Evolutionary conservation across 805 yeast species (phyloP).

Genomic region (Yarrowia sp.): DNA sequence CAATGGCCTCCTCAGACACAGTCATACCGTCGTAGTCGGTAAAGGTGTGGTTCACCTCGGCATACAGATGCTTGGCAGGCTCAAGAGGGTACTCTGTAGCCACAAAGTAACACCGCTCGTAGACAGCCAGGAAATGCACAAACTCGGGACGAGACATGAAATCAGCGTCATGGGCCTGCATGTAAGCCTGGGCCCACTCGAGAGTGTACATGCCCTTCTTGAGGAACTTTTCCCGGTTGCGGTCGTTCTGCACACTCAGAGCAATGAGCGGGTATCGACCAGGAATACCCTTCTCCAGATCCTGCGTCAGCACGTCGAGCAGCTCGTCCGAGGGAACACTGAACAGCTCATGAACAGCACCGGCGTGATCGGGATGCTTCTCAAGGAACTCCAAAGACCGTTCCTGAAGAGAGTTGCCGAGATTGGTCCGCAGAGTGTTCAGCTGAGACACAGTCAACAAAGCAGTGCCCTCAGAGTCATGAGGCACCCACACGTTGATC

Average conservation of each 20-base stretch:
- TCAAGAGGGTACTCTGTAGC: constrained; percentile 12
- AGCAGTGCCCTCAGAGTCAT: constrained; percentile 38
- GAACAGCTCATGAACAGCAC: constrained; percentile 34
- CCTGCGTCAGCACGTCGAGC: background rate
- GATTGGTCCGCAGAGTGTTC: constrained; percentile 43
- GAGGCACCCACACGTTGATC: constrained; percentile 42
- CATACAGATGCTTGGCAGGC: constrained; percentile 20
- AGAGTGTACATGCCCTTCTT: constrained; percentile 22
- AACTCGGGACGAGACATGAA: constrained; percentile 36
- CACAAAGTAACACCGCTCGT: constrained; percentile 18
- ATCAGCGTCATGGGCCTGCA: constrained; percentile 13
- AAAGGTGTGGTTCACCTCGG: constrained; percentile 16
- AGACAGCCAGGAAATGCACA: constrained; percentile 33
- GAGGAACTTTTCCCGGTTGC: constrained; percentile 21
- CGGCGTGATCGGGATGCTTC: constrained; percentile 26
- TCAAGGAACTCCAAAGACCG: constrained; percentile 41
- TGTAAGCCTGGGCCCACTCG: constrained; percentile 23
- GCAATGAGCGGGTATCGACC: constrained; percentile 29
- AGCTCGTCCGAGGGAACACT: constrained; percentile 2
- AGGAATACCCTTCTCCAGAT: constrained; percentile 9
- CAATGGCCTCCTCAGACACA: constrained; percentile 24
- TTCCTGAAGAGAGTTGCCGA: constrained; percentile 42
- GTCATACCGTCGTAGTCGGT: constrained; percentile 2
- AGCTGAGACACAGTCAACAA: constrained; percentile 43
- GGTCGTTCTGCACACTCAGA: constrained; percentile 18